These are phyloP conservation scores for Curvularia eragrostidis DNA, from an alignment of 2,329 filamentous ascomycete species.

Conservation along the genomic window DNA sequence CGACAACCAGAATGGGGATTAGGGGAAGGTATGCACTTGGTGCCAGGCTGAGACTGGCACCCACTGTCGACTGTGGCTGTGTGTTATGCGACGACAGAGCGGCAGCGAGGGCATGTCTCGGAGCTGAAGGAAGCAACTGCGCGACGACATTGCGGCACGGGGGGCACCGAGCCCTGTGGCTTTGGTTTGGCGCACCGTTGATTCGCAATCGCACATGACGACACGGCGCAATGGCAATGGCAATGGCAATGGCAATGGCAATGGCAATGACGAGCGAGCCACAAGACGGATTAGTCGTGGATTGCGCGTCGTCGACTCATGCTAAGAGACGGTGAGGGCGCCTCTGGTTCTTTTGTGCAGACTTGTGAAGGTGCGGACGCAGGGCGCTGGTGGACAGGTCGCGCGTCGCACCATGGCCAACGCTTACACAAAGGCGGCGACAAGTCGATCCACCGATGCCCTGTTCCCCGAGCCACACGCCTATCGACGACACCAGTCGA, in stretches of 20 bases:
- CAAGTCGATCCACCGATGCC: slow-evolving; percentile 10
- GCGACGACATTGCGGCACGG: too few species aligned
- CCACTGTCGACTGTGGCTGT: slow-evolving; percentile 18
- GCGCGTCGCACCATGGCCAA: slow-evolving; percentile 15
- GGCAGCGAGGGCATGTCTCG: too few species aligned
- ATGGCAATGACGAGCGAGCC: slow-evolving; percentile 5
- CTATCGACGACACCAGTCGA: slow-evolving; percentile 13
- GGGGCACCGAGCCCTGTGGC: not conserved
- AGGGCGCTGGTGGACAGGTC: not conserved
- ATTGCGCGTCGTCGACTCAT: slow-evolving; percentile 12
- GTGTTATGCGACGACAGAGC: slow-evolving; percentile 9
- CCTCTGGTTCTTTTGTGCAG: slow-evolving; percentile 20
- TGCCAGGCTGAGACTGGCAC: slow-evolving; percentile 7
- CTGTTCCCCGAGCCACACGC: slow-evolving; percentile 5
- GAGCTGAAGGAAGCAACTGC: too few species aligned
- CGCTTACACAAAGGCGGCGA: slow-evolving; percentile 17
- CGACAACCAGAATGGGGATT: not conserved
- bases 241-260: not conserved
- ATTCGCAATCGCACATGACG: not conserved
- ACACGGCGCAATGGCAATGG: not conserved
- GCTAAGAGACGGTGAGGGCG: slow-evolving; percentile 14
- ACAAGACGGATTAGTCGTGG: slow-evolving; percentile 5
- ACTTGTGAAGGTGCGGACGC: slow-evolving; percentile 16
- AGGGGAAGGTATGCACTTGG: slow-evolving; percentile 4
- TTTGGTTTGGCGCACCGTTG: slow-evolving; percentile 13